Evolutionary conservation across 208 protist species (phyloP).

Genomic region (Wallacemonas collosoma): DNA sequence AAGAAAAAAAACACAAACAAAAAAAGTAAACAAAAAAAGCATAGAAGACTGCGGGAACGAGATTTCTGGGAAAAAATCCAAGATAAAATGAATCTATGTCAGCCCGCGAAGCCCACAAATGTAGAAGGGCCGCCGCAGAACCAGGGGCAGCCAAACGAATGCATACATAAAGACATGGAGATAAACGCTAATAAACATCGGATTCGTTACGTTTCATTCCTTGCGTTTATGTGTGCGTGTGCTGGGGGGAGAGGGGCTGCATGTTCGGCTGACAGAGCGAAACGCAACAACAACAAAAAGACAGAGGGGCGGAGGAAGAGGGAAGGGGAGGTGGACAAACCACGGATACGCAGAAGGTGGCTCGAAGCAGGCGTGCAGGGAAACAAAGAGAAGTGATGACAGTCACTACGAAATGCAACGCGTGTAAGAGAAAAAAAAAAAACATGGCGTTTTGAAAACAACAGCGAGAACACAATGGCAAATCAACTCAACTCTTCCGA

Average conservation of each 20-base stretch:
- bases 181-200: too few relatives aligned
- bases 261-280: too few relatives aligned
- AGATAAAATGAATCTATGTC: not conserved
- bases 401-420: constrained; percentile 2
- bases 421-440: constrained; percentile 10
- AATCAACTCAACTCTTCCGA: not conserved
- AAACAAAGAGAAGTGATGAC: constrained; percentile 1
- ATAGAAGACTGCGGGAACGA: not conserved
- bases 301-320: too few relatives aligned
- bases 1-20: constrained; percentile 22
- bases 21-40: constrained; percentile 5
- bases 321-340: too few relatives aligned
- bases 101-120: not conserved
- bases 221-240: too few relatives aligned
- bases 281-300: too few relatives aligned
- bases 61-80: not conserved
- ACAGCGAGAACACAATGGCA: constrained; percentile 11
- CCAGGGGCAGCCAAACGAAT: too few relatives aligned
- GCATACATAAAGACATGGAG: too few relatives aligned
- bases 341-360: too few relatives aligned
- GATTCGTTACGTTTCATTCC: too few relatives aligned
- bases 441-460: not conserved
- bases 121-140: not conserved
- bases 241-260: too few relatives aligned
- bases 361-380: not conserved